Conservation (phyloP, 352 stramenopile genomes). For the Phytophthora macrochlamydospora region DNA sequence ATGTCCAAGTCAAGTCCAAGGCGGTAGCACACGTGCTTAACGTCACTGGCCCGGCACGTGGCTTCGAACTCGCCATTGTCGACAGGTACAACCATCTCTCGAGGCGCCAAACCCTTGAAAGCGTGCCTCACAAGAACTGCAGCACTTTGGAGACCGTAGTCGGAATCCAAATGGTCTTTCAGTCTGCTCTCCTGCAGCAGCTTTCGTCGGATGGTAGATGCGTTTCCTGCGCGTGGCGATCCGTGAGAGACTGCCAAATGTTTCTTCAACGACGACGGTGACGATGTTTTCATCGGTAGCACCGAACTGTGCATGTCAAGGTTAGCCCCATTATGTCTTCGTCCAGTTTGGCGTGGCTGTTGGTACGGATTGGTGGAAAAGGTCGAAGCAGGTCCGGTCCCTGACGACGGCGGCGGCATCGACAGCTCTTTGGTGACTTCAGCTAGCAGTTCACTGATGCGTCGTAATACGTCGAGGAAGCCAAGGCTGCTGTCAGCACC, state of each 20-base stretch:
- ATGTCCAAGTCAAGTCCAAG: constrained; percentile 73
- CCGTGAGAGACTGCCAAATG: constrained; percentile 2
- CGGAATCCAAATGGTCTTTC: constrained; percentile 50
- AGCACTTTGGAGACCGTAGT: constrained; percentile 66
- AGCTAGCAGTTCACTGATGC: constrained; percentile 57
- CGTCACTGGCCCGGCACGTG: constrained; percentile 60
- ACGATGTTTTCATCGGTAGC: constrained; percentile 24
- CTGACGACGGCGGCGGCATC: constrained; percentile 6
- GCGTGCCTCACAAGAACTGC: constrained; percentile 72
- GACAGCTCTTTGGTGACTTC: constrained; percentile 46
- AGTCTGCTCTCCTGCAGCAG: constrained; percentile 61
- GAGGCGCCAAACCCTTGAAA: constrained; percentile 69
- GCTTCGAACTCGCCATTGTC: constrained; percentile 74
- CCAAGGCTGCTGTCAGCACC: constrained; percentile 32
- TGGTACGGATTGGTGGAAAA: constrained; percentile 38
- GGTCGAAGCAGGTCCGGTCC: constrained; percentile 15
- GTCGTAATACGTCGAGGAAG: constrained; percentile 71
- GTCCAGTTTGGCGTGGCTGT: constrained; percentile 42
- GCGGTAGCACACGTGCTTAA: constrained; percentile 77
- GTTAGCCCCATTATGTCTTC: constrained; percentile 40
- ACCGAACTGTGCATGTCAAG: constrained; percentile 33
- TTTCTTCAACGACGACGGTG: constrained; percentile 17
- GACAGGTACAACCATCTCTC: constrained; percentile 72
- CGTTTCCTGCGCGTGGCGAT: constrained; percentile 13
- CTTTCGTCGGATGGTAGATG: constrained; percentile 49